Conservation (phyloP, 192 early-diverging fungal genomes). For the Podila verticillata region DNA sequence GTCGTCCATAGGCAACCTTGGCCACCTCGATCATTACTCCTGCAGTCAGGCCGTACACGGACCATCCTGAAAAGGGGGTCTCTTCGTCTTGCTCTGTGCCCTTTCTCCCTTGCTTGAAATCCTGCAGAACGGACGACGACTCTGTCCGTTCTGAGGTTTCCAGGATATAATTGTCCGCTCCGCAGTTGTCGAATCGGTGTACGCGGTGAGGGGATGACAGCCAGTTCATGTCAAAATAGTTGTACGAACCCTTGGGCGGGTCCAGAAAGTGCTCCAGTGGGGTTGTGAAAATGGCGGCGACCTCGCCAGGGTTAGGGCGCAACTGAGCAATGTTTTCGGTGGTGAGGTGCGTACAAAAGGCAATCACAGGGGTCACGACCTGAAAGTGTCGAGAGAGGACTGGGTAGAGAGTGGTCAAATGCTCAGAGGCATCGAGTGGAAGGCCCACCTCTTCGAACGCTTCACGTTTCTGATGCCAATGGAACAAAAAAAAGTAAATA, state of each 20-base stretch:
- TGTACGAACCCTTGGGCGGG: constrained; percentile 3
- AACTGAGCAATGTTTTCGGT: constrained; percentile 13
- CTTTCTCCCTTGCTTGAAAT: not conserved
- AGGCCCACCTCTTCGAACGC: constrained; percentile 36
- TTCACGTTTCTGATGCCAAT: constrained; percentile 32
- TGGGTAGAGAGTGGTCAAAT: constrained; percentile 9
- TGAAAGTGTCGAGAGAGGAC: constrained; percentile 34
- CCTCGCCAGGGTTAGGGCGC: constrained; percentile 39
- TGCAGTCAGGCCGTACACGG: constrained; percentile 40
- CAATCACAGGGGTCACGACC: constrained; percentile 35
- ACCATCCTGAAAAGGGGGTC: constrained; percentile 9
- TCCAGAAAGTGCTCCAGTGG: constrained; percentile 28
- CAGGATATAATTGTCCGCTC: constrained; percentile 11
- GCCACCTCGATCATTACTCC: constrained; percentile 27
- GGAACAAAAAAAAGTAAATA: not conserved
- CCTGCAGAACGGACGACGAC: not conserved
- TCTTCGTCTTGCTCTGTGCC: not conserved
- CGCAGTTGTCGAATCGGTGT: constrained; percentile 31
- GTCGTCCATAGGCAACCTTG: constrained; percentile 20
- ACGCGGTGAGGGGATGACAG: constrained; percentile 2
- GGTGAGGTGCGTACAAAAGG: constrained; percentile 27
- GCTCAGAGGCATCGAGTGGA: not conserved
- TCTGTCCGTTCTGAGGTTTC: not conserved
- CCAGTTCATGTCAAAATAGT: constrained; percentile 35
- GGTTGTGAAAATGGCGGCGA: constrained; percentile 26